phyloP scores from a whole-genome alignment of 106 monocot genomes.

The Gastrodia elata region DNA sequence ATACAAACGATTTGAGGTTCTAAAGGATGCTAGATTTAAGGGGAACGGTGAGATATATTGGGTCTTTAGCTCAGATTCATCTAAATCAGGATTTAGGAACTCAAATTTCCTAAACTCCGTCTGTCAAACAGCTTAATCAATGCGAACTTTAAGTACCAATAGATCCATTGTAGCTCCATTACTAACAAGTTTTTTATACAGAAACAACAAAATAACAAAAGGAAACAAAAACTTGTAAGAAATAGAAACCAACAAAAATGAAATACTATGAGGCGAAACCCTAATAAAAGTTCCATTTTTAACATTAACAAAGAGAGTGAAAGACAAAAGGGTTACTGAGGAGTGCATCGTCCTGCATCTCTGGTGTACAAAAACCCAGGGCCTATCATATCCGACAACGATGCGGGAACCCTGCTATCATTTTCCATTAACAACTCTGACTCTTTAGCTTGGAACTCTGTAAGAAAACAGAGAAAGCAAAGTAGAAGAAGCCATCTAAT shows the following conservation, averaged over 20 bases:
- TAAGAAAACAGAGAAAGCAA: slow-evolving; percentile 6
- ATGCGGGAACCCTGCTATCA: neutral
- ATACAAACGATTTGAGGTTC: too few relatives aligned
- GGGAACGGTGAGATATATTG: too few relatives aligned
- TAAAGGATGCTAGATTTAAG: too few relatives aligned
- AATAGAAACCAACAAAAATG: too few relatives aligned
- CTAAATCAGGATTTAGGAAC: too few relatives aligned
- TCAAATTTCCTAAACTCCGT: too few relatives aligned
- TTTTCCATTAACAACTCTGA: neutral
- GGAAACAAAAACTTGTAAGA: neutral
- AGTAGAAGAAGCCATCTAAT: neutral
- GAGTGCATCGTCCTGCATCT: slow-evolving; percentile 54
- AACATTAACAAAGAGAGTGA: neutral
- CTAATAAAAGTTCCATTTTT: neutral
- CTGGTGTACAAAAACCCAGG: slow-evolving; percentile 67
- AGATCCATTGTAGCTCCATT: too few relatives aligned
- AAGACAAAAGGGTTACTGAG: slow-evolving; percentile 38
- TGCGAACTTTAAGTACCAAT: too few relatives aligned
- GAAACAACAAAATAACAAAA: neutral
- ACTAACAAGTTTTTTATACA: neutral
- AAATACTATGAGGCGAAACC: neutral
- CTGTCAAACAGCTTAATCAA: too few relatives aligned
- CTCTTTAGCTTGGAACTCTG: slow-evolving; percentile 1
- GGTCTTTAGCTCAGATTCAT: too few relatives aligned
- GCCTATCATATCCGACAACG: slow-evolving; percentile 14